These are phyloP conservation scores for Paraleonurus japonicus DNA, from an alignment of 257 asterid species.

Conservation along the genomic window DNA sequence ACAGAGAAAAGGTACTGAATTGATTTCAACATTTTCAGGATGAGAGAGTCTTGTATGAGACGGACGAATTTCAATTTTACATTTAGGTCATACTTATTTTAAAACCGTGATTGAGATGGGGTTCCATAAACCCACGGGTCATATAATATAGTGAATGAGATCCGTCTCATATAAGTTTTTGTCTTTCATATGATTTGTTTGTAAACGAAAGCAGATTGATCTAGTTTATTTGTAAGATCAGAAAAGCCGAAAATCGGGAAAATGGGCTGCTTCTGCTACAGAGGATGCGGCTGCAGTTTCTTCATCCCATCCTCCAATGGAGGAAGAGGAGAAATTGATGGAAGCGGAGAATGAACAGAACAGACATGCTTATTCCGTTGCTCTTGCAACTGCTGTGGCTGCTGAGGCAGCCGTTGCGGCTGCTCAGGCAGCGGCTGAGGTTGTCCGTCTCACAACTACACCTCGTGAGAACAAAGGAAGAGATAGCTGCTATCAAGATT, in stretches of 20 bases:
- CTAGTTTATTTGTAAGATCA: conserved; percentile 19
- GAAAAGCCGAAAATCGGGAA: conserved; percentile 40
- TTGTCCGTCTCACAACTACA: conserved; percentile 67
- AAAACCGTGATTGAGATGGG: too few relatives aligned
- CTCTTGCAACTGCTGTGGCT: conserved; percentile 81
- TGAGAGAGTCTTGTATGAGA: too few relatives aligned
- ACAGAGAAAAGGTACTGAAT: conserved; percentile 56
- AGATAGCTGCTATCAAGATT: conserved; percentile 76
- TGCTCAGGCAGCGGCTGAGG: conserved; percentile 90
- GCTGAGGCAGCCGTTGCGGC: conserved; percentile 94
- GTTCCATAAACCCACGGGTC: too few relatives aligned
- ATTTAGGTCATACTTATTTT: too few relatives aligned
- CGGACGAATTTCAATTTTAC: too few relatives aligned
- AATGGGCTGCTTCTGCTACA: conserved; percentile 40
- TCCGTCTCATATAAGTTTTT: too few relatives aligned
- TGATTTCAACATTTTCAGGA: neutral
- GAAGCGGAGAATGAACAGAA: conserved; percentile 71
- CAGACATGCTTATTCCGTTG: conserved; percentile 77
- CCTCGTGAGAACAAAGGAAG: conserved; percentile 61
- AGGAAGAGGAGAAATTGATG: conserved; percentile 45
- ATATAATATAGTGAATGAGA: too few relatives aligned
- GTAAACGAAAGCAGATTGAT: neutral
- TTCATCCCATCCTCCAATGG: conserved; percentile 21
- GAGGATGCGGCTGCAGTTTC: conserved; percentile 37
- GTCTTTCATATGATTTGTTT: neutral